Evolutionary conservation across 164 flowering plant species (phyloP).

Genomic region (Santalum album): DNA sequence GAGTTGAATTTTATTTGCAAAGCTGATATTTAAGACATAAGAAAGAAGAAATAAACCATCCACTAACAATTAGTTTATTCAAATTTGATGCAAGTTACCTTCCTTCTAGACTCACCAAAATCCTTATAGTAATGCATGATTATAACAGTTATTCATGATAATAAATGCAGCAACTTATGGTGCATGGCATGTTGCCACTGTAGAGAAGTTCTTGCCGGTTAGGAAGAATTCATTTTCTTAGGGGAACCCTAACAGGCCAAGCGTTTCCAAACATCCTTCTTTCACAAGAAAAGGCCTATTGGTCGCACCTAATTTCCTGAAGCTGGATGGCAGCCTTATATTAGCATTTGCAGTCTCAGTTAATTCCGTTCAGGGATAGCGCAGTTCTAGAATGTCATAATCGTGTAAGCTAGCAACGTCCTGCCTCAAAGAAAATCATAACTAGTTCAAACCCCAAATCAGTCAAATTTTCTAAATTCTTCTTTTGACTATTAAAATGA

Average conservation of each 20-base stretch:
- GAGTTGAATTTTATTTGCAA: no score
- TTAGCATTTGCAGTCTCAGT: constrained; percentile 15
- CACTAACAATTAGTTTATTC: no score
- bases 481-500: background rate
- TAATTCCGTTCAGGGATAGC: constrained; percentile 43
- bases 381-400: constrained; percentile 81
- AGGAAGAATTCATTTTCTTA: constrained; percentile 70
- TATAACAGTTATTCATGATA: no score
- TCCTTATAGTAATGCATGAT: no score
- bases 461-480: background rate
- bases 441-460: background rate
- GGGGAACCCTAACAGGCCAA: constrained; percentile 85
- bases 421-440: constrained; percentile 26
- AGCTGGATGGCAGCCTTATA: constrained; percentile 55
- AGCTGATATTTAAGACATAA: no score
- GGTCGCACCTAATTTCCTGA: constrained; percentile 63
- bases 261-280: constrained; percentile 93
- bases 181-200: constrained; percentile 52
- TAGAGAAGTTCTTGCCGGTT: constrained; percentile 74
- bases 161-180: constrained; percentile 55
- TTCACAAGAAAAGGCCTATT: constrained; percentile 70
- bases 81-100: no score
- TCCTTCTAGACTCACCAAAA: no score
- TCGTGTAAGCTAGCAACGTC: constrained; percentile 47
- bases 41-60: no score